A percentile compares a stretch with the other conserved stretches of the same genome.
Conservation (phyloP, 2,329 filamentous ascomycete species). For the Diaporthe sp. region DNA sequence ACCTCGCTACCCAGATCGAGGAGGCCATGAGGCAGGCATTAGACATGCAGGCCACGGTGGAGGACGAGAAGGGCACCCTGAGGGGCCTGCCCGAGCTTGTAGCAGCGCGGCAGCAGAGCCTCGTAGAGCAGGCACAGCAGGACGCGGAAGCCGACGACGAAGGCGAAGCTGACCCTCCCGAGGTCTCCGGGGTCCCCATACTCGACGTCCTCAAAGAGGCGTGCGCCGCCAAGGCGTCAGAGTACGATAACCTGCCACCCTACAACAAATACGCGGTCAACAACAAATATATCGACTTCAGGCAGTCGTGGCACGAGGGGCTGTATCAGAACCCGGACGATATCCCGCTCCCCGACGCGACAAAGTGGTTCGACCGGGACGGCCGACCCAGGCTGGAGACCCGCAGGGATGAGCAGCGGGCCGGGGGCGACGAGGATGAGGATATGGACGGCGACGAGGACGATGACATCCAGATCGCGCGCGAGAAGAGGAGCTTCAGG, state of each 20-base stretch:
- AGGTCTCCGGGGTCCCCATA: slow-evolving; percentile 34
- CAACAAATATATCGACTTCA: slow-evolving; percentile 72
- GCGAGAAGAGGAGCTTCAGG: slow-evolving; percentile 73
- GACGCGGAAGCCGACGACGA: slow-evolving; percentile 43
- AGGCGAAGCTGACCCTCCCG: slow-evolving; percentile 41
- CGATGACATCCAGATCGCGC: slow-evolving; percentile 77
- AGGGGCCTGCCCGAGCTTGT: slow-evolving; percentile 50
- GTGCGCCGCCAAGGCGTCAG: slow-evolving; percentile 52
- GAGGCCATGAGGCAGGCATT: slow-evolving; percentile 60
- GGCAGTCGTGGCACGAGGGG: slow-evolving; percentile 68
- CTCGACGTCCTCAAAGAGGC: slow-evolving; percentile 49
- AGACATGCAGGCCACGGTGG: slow-evolving; percentile 62
- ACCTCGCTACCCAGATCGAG: slow-evolving; percentile 61
- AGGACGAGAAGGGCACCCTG: slow-evolving; percentile 60
- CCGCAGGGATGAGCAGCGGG: slow-evolving; percentile 33
- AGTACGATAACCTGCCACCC: slow-evolving; percentile 57
- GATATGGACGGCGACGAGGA: slow-evolving; percentile 64
- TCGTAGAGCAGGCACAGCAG: slow-evolving; percentile 43
- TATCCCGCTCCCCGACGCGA: slow-evolving; percentile 64
- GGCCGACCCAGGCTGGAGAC: slow-evolving; percentile 52
- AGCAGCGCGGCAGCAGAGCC: slow-evolving; percentile 43
- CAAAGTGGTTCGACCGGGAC: slow-evolving; percentile 65
- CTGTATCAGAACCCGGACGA: slow-evolving; percentile 60
- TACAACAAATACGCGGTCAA: slow-evolving; percentile 65
- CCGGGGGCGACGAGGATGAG: slow-evolving; percentile 44